A percentile compares a stretch with the other conserved stretches of the same genome.
Conservation (phyloP, 2,329 filamentous ascomycete species). For the Mycosphaerelloides madeirae region DNA sequence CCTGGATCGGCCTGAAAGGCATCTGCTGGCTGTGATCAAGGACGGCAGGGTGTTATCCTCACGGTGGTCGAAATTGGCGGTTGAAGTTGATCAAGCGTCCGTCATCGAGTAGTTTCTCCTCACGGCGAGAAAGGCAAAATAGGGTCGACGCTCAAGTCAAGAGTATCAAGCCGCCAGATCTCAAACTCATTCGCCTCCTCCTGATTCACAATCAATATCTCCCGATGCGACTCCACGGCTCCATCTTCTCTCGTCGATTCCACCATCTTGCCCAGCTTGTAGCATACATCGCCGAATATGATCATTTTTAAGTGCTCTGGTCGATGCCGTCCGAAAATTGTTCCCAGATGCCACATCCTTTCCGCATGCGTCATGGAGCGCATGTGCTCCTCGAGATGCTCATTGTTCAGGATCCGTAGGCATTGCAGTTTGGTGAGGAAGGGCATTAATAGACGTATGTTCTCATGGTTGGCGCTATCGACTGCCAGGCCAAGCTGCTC, state of each 20-base stretch:
- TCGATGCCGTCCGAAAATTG: constrained; percentile 18
- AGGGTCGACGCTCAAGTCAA: constrained; percentile 28
- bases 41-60: constrained; percentile 47
- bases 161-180: constrained; percentile 43
- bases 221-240: constrained; percentile 18
- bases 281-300: constrained; percentile 37
- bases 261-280: constrained; percentile 30
- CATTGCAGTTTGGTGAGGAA: constrained; percentile 38
- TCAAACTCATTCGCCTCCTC: constrained; percentile 39
- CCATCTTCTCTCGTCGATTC: constrained; percentile 23
- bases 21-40: constrained; percentile 51
- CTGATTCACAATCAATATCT: constrained; percentile 30
- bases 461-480: constrained; percentile 53
- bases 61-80: constrained; percentile 28
- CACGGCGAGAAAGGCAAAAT: constrained; percentile 16
- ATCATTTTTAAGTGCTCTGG: constrained; percentile 33
- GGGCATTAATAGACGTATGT: constrained; percentile 29
- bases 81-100: constrained; percentile 14
- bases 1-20: constrained; percentile 46
- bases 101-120: constrained; percentile 13
- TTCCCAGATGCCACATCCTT: constrained; percentile 30
- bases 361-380: constrained; percentile 19
- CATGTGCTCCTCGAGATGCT: constrained; percentile 15
- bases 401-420: constrained; percentile 37
- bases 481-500: constrained; percentile 55